phyloP scores from a whole-genome alignment of 805 yeast genomes.

The Saturnispora serradocipensis region DNA sequence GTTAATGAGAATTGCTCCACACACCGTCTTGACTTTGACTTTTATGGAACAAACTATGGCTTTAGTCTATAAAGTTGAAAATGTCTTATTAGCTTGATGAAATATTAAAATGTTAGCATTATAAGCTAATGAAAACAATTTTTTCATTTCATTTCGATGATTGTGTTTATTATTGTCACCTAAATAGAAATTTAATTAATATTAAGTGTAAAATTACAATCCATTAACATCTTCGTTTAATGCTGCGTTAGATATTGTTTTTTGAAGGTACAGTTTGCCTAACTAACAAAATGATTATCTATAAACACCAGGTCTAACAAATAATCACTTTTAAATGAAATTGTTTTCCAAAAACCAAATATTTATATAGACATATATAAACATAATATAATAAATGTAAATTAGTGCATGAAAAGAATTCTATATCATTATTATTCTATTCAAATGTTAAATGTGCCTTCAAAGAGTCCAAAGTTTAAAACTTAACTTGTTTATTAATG shows the following conservation, averaged over 20 bases:
- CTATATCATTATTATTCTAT: too few species aligned
- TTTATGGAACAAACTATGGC: slow-evolving; percentile 95
- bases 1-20: slow-evolving; percentile 87
- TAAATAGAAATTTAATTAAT: background rate
- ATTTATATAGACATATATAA: too few species aligned
- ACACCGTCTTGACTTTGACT: slow-evolving; percentile 79
- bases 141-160: background rate
- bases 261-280: background rate
- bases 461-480: too few species aligned
- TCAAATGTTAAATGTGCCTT: too few species aligned
- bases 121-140: background rate
- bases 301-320: background rate
- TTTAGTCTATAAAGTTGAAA: slow-evolving; percentile 36
- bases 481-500: too few species aligned
- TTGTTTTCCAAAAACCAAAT: background rate
- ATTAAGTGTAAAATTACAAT: background rate
- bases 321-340: background rate
- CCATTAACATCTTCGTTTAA: background rate
- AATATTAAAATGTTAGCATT: background rate
- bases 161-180: background rate
- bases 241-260: background rate
- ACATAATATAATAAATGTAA: background rate
- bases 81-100: slow-evolving; percentile 15
- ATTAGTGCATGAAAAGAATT: too few species aligned
- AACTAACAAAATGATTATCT: background rate